A percentile compares a stretch with the other conserved stretches of the same genome.
phyloP scores from a whole-genome alignment of 2,329 filamentous ascomycete genomes.

The Sporothrix luriei region DNA sequence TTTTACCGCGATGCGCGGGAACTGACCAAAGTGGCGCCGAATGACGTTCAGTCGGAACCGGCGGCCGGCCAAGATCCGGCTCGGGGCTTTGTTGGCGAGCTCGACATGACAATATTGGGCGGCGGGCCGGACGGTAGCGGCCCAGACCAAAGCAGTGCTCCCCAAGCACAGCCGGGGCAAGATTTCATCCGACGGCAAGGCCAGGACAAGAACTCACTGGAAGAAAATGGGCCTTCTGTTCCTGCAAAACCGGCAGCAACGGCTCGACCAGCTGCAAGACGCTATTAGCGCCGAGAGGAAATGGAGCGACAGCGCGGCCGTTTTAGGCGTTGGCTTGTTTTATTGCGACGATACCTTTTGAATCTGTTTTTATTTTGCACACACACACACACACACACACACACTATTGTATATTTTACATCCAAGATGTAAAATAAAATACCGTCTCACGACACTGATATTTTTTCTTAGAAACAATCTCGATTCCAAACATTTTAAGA shows the following conservation, averaged over 20 bases:
- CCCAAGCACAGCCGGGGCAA: background rate
- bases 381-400: no score
- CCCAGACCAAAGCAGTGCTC: background rate
- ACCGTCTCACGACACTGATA: background rate
- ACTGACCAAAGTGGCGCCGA: constrained; percentile 38
- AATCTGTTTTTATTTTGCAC: background rate
- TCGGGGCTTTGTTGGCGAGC: background rate
- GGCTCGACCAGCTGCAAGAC: background rate
- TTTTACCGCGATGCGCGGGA: constrained; percentile 50
- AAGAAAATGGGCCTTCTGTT: background rate
- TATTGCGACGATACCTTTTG: background rate
- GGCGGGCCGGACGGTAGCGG: background rate
- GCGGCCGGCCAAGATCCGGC: background rate
- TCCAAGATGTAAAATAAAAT: background rate
- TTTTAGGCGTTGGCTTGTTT: background rate
- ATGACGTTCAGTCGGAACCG: background rate
- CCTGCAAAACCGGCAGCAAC: background rate
- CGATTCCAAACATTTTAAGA: background rate
- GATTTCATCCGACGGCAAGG: background rate
- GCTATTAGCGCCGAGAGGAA: background rate
- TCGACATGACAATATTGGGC: constrained; percentile 17
- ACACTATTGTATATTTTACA: background rate
- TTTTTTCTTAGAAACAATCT: no score
- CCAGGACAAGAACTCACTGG: background rate
- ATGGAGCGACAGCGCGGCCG: no score